Percentiles rank a stretch among this genome's conserved stretches.
phyloP scores from a whole-genome alignment of 1,139 yeast genomes.

The Candida sojae region DNA sequence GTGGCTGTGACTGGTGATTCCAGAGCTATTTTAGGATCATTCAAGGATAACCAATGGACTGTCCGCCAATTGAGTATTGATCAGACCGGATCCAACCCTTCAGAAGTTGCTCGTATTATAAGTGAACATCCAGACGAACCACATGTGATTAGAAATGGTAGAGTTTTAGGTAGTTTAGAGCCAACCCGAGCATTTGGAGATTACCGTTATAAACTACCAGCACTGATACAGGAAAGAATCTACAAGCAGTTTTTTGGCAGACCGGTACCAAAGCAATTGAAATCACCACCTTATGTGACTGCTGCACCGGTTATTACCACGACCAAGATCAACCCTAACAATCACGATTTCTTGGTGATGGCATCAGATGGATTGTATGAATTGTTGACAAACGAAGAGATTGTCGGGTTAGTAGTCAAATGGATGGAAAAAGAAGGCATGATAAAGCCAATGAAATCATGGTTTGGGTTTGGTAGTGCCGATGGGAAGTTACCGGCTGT shows the following conservation, averaged over 20 bases:
- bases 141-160: conserved; percentile 78
- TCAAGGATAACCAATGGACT: conserved; percentile 76
- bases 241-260: conserved; percentile 84
- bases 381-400: conserved; percentile 88
- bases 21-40: conserved; percentile 83
- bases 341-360: conserved; percentile 85
- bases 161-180: conserved; percentile 92
- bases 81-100: conserved; percentile 90
- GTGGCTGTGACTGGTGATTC: conserved; percentile 98
- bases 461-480: conserved; percentile 49
- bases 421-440: conserved; percentile 86
- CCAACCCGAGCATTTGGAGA: conserved; percentile 98
- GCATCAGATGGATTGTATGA: conserved; percentile 96
- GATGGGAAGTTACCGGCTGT: conserved; percentile 65
- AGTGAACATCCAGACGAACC: conserved; percentile 93
- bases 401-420: conserved; percentile 86
- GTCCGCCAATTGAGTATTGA: conserved; percentile 86
- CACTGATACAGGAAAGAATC: conserved; percentile 69
- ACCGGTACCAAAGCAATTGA: conserved; percentile 72
- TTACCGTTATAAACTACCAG: conserved; percentile 83
- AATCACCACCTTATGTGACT: conserved; percentile 95
- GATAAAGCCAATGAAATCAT: conserved; percentile 53
- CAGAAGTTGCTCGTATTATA: conserved; percentile 81
- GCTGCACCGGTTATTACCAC: conserved; percentile 94
- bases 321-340: conserved; percentile 68